phyloP scores from a whole-genome alignment of 2,329 filamentous ascomycete species.

The Stachybotrys chlorohalonatus region DNA sequence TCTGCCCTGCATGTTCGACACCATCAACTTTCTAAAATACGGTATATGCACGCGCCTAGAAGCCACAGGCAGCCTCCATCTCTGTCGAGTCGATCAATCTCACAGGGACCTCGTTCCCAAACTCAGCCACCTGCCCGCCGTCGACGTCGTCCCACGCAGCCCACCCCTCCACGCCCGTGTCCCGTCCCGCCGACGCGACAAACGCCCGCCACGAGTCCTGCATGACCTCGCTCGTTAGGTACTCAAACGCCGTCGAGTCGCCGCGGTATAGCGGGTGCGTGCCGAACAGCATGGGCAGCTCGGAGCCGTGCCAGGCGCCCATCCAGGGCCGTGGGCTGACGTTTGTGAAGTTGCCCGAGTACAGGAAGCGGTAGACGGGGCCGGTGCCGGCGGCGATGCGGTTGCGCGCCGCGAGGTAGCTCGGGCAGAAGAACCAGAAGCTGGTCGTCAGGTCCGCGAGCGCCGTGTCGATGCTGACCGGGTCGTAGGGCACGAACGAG shows the following conservation, averaged over 20 bases:
- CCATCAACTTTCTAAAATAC: too few species aligned
- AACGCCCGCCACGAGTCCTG: neutral
- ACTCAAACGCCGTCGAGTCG: neutral
- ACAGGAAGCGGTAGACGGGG: neutral
- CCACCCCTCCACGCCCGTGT: neutral
- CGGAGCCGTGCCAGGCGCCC: slow-evolving; percentile 1
- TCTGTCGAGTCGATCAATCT: neutral
- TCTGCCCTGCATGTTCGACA: too few species aligned
- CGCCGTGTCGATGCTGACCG: neutral
- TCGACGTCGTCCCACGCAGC: neutral
- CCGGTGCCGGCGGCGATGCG: neutral
- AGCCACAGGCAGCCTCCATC: neutral
- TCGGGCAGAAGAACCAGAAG: neutral
- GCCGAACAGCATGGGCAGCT: neutral
- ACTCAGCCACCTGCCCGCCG: neutral
- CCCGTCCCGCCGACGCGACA: neutral
- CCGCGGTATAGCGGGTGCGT: neutral
- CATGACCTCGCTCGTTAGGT: neutral
- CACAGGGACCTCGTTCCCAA: neutral
- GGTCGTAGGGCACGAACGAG: neutral
- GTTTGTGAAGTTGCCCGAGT: neutral
- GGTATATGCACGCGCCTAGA: neutral
- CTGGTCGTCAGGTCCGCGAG: neutral
- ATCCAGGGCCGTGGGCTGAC: neutral
- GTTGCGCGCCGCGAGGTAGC: neutral